A percentile compares a stretch with the other conserved stretches of the same genome.
Evolutionary conservation across 2,329 filamentous ascomycete species (phyloP).

Genomic region (Pseudogymnoascus sp.): DNA sequence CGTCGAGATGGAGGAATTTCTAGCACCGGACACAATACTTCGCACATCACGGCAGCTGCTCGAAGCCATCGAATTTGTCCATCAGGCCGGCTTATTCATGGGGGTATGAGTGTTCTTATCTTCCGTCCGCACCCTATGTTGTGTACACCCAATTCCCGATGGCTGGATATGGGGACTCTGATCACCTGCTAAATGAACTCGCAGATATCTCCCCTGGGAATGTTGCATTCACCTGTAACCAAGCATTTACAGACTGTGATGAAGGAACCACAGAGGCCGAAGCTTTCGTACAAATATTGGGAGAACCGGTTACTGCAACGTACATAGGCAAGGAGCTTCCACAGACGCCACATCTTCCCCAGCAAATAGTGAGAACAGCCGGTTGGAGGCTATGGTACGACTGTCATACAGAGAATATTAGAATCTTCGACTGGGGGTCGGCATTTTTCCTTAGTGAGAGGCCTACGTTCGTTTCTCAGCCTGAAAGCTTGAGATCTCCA

Average conservation of each 20-base stretch:
- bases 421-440: neutral
- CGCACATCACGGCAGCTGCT: neutral
- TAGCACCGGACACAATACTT: neutral
- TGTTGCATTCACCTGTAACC: neutral
- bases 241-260: neutral
- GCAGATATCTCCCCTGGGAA: neutral
- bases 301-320: neutral
- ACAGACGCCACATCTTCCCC: neutral
- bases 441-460: neutral
- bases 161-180: neutral
- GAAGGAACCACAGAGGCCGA: neutral
- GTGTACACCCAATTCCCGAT: neutral
- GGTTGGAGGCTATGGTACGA: neutral
- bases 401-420: neutral
- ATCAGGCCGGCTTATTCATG: neutral
- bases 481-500: neutral
- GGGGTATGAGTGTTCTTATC: neutral
- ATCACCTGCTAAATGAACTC: neutral
- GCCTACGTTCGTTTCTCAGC: neutral
- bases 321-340: neutral
- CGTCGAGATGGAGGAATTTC: neutral
- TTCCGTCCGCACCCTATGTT: neutral
- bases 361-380: neutral
- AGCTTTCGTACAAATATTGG: neutral
- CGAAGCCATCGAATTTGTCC: neutral